phyloP scores from a whole-genome alignment of 2,329 filamentous ascomycete genomes.

The Aspergillus awamori region DNA sequence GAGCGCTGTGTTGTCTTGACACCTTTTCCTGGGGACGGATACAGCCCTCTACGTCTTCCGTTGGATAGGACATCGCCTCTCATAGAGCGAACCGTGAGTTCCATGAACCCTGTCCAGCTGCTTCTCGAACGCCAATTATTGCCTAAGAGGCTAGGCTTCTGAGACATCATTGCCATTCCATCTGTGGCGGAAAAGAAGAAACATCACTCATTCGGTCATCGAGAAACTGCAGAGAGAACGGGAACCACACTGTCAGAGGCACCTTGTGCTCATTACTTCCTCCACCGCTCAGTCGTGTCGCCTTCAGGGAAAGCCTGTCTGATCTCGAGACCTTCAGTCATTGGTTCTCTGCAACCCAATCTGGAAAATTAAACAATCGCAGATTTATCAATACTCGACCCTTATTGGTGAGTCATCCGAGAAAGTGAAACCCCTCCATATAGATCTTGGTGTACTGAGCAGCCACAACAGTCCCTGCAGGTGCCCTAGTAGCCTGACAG shows the following conservation, averaged over 20 bases:
- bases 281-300: neutral
- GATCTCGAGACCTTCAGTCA: neutral
- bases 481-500: constrained; percentile 26
- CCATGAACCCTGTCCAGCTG: constrained; percentile 3
- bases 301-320: neutral
- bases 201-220: neutral
- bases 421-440: constrained; percentile 29
- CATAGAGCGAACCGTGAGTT: constrained; percentile 1
- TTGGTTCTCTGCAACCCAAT: neutral
- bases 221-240: neutral
- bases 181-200: neutral
- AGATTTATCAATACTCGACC: neutral
- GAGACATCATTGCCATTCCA: constrained; percentile 10
- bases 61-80: neutral
- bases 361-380: neutral
- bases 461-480: constrained; percentile 30
- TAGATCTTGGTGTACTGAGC: constrained; percentile 23
- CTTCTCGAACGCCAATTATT: constrained; percentile 13
- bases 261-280: neutral
- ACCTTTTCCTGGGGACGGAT: neutral
- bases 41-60: neutral
- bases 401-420: constrained; percentile 15
- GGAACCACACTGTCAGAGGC: neutral
- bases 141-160: neutral
- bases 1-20: neutral